These are phyloP conservation scores for Beauveria brongniartii DNA, from an alignment of 2,329 filamentous ascomycete genomes.

Conservation along the genomic window DNA sequence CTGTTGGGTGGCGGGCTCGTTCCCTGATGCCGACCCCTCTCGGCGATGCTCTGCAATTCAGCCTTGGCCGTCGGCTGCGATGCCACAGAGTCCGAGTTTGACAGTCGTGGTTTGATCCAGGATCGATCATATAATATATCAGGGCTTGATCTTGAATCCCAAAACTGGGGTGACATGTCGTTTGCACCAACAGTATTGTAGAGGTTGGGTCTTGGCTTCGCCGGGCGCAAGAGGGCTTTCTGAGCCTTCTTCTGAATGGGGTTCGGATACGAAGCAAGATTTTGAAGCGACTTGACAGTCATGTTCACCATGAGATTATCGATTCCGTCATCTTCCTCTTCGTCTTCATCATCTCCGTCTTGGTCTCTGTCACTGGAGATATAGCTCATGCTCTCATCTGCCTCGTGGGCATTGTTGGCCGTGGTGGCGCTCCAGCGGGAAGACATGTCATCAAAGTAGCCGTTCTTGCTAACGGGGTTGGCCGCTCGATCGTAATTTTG, in stretches of 20 bases:
- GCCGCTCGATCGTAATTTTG: constrained; percentile 46
- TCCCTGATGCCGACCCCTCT: not conserved
- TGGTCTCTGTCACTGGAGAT: constrained; percentile 9
- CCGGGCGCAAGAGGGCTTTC: constrained; percentile 32
- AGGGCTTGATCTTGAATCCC: not conserved
- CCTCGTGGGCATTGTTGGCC: not conserved
- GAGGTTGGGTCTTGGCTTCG: constrained; percentile 17
- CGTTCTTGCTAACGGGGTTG: constrained; percentile 25
- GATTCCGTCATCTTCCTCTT: constrained; percentile 21
- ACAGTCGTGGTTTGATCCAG: constrained; percentile 2
- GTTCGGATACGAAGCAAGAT: constrained; percentile 48
- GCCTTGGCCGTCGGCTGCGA: constrained; percentile 5
- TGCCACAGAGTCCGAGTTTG: constrained; percentile 7
- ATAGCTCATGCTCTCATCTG: not conserved
- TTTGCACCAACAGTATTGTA: not conserved
- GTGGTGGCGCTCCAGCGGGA: not conserved
- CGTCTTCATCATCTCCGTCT: constrained; percentile 19
- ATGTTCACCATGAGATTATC: constrained; percentile 28
- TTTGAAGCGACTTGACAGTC: constrained; percentile 41
- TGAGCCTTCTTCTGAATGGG: constrained; percentile 45
- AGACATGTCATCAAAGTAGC: constrained; percentile 4
- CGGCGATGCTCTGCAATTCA: not conserved
- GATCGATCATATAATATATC: not conserved
- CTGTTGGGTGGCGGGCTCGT: constrained; percentile 10
- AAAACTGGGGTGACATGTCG: not conserved